Evolutionary conservation across 352 stramenopile species (phyloP).

Genomic region (Globisporangium sylvaticum): DNA sequence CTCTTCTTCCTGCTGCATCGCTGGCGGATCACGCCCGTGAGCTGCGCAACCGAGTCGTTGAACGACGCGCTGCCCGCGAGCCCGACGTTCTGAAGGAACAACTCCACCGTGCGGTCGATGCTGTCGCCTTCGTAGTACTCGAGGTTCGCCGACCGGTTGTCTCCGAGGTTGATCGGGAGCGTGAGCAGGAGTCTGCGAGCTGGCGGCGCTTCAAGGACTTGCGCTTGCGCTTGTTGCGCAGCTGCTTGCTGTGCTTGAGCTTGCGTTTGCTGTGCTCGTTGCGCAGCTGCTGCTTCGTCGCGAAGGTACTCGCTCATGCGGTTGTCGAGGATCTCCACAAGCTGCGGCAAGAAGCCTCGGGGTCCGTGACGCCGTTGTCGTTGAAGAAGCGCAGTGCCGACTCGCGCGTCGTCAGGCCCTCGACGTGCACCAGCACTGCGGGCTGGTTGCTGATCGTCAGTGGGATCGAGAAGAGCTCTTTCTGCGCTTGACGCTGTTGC

Average conservation of each 20-base stretch:
- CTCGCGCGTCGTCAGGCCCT: constrained; percentile 54
- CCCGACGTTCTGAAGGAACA: constrained; percentile 53
- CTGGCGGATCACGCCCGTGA: constrained; percentile 37
- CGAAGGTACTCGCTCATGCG: constrained; percentile 39
- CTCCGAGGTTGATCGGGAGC: constrained; percentile 47
- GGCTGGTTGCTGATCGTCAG: constrained; percentile 50
- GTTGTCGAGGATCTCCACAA: constrained; percentile 57
- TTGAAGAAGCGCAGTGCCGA: constrained; percentile 55
- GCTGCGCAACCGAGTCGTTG: constrained; percentile 34
- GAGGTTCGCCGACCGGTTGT: constrained; percentile 40
- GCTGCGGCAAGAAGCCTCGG: constrained; percentile 40
- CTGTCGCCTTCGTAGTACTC: constrained; percentile 76
- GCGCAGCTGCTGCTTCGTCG: constrained; percentile 25
- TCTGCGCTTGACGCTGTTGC: constrained; percentile 8
- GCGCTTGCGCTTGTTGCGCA: background rate
- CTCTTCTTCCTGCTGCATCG: constrained; percentile 16
- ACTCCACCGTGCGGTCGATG: constrained; percentile 57
- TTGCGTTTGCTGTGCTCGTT: background rate
- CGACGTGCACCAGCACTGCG: constrained; percentile 55
- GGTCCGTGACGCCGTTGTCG: constrained; percentile 51
- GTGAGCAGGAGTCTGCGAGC: constrained; percentile 35
- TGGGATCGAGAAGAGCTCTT: constrained; percentile 66
- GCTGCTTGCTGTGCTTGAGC: constrained; percentile 11
- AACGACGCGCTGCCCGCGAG: constrained; percentile 39
- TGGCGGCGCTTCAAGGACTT: background rate